Conservation (phyloP, 2,329 filamentous ascomycete genomes). For the Fusarium euwallaceae region DNA sequence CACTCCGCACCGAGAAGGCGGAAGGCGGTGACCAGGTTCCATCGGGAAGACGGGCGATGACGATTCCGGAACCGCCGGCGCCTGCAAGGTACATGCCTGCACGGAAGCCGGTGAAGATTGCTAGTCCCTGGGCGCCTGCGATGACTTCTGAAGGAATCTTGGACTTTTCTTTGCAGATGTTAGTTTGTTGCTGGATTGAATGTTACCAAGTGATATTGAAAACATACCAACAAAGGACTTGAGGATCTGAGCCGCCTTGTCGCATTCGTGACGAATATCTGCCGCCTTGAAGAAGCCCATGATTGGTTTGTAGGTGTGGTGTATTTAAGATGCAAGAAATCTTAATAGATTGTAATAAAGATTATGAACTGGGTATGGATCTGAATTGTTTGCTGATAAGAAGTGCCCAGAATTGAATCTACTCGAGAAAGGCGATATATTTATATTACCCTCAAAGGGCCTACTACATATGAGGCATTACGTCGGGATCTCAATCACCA, state of each 20-base stretch:
- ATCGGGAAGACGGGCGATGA: slow-evolving; percentile 65
- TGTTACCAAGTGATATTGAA: not conserved
- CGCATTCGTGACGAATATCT: slow-evolving; percentile 19
- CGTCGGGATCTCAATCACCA: not conserved
- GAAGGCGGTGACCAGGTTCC: slow-evolving; percentile 77
- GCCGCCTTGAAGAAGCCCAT: slow-evolving; percentile 28
- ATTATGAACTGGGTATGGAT: not conserved
- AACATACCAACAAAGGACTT: slow-evolving; percentile 26
- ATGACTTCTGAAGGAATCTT: slow-evolving; percentile 60
- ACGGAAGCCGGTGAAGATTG: slow-evolving; percentile 72
- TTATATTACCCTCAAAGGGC: not conserved
- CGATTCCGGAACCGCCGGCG: slow-evolving; percentile 67
- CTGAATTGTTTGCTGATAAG: not conserved
- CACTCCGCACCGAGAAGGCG: slow-evolving; percentile 78
- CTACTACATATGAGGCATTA: not conserved
- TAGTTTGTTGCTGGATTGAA: not conserved
- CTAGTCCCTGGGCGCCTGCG: slow-evolving; percentile 66
- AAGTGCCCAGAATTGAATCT: not conserved
- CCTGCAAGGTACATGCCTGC: slow-evolving; percentile 69
- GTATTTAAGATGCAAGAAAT: not conserved
- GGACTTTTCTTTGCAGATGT: slow-evolving; percentile 15
- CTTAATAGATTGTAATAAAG: not conserved
- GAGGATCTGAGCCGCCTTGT: slow-evolving; percentile 25
- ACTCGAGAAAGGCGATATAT: not conserved
- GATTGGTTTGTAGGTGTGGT: not conserved